A percentile compares a stretch with the other conserved stretches of the same genome.
Evolutionary conservation across 306 rosid species (phyloP).

Genomic region (Quercus wislizeni): DNA sequence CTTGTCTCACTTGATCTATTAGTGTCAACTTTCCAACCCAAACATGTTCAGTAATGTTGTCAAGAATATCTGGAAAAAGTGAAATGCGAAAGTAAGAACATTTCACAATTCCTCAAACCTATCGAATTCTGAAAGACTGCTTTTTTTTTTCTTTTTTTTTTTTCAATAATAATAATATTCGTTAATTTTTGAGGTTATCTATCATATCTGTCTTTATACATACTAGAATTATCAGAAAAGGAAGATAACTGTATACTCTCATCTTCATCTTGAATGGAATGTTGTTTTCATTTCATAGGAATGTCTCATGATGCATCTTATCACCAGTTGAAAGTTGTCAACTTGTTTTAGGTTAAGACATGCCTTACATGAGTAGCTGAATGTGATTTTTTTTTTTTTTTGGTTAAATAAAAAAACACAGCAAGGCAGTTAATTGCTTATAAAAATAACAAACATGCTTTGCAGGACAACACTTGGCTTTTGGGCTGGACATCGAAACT

Average conservation of each 20-base stretch:
- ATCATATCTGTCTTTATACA: background rate
- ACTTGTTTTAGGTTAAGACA: background rate
- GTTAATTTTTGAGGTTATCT: background rate
- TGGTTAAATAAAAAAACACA: background rate
- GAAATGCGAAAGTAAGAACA: background rate
- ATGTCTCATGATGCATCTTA: background rate
- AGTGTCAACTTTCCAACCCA: background rate
- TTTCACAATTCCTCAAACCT: background rate
- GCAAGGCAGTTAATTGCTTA: background rate
- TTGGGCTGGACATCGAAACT: constrained; percentile 98
- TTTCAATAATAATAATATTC: background rate
- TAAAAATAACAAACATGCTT: constrained; percentile 21
- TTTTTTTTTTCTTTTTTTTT: background rate
- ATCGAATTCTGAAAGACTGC: background rate
- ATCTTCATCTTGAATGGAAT: background rate
- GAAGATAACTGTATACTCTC: background rate
- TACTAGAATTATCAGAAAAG: background rate
- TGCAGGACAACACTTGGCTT: constrained; percentile 88
- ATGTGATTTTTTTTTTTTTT: background rate
- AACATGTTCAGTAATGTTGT: background rate
- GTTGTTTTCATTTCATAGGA: background rate
- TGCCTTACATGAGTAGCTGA: background rate
- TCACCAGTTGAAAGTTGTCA: background rate
- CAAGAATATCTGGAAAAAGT: background rate
- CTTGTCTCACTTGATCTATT: background rate